phyloP scores from a whole-genome alignment of 129 eudicot species.

The Chrysanthemum seticuspe region DNA sequence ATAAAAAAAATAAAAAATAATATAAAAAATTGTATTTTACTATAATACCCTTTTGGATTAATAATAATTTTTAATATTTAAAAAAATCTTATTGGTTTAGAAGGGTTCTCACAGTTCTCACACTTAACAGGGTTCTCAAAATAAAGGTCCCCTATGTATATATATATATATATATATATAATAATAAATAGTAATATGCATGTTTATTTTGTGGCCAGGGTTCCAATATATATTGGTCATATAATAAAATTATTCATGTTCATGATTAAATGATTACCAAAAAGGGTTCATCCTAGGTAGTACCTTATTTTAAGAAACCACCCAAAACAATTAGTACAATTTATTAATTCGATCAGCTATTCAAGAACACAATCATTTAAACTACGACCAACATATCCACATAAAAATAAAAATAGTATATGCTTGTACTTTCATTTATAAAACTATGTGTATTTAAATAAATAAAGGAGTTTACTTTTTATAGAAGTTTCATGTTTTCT shows the following conservation, averaged over 20 bases:
- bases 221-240: constrained; percentile 8
- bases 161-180: background rate
- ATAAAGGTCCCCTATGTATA: too few species aligned
- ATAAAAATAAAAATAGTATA: constrained; percentile 9
- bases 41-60: too few species aligned
- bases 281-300: constrained; percentile 35
- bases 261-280: constrained; percentile 29
- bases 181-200: constrained; percentile 18
- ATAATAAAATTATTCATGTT: background rate
- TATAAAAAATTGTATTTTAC: too few species aligned
- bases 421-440: background rate
- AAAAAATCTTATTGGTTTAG: too few species aligned
- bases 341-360: constrained; percentile 8
- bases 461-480: constrained; percentile 11
- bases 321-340: constrained; percentile 14
- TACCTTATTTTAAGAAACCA: constrained; percentile 24
- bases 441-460: constrained; percentile 10
- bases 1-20: too few species aligned
- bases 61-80: too few species aligned
- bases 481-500: constrained; percentile 18
- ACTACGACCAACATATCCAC: constrained; percentile 29
- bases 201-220: constrained; percentile 33
- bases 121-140: too few species aligned
- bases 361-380: constrained; percentile 22
- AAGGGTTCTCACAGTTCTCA: too few species aligned